phyloP scores from a whole-genome alignment of 2,329 filamentous ascomycete species.

The Tolypocladium guangdongense region DNA sequence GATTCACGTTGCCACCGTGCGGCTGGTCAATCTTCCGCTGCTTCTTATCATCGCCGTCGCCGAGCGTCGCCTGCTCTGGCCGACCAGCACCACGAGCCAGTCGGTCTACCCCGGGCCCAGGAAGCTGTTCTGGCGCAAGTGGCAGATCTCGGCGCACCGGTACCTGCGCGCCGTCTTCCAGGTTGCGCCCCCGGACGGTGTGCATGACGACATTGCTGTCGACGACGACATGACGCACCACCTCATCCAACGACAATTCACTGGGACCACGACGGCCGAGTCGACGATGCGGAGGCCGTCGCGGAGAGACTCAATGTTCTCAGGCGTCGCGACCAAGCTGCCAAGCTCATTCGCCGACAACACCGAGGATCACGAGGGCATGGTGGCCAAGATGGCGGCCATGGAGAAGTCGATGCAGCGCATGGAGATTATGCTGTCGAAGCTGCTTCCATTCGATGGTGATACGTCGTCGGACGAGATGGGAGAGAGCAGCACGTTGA shows the following conservation, averaged over 20 bases:
- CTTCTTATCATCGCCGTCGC: conserved; percentile 59
- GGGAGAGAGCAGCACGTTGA: conserved; percentile 17
- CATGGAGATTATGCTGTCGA: conserved; percentile 35
- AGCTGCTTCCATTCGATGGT: conserved; percentile 21
- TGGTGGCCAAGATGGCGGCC: conserved; percentile 31
- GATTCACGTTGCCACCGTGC: conserved; percentile 69
- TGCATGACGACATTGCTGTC: conserved; percentile 44
- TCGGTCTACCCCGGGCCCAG: conserved; percentile 12
- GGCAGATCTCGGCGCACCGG: conserved; percentile 58
- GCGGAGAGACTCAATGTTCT: conserved; percentile 47
- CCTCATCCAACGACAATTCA: conserved; percentile 46
- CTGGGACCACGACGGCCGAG: conserved; percentile 30
- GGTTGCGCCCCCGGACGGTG: conserved; percentile 52
- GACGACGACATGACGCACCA: conserved; percentile 49
- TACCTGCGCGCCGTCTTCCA: conserved; percentile 67
- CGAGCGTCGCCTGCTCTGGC: conserved; percentile 62
- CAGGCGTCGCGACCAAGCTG: conserved; percentile 36
- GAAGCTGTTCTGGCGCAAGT: conserved; percentile 54
- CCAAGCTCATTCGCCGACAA: conserved; percentile 36
- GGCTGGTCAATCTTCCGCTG: conserved; percentile 63
- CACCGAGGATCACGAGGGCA: conserved; percentile 29
- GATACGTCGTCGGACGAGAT: conserved; percentile 14
- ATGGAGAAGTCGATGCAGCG: conserved; percentile 39
- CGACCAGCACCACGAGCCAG: conserved; percentile 9
- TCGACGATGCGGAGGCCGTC: conserved; percentile 20